These are phyloP conservation scores for Arthrobotrys sphaeroides DNA, from an alignment of 2,329 filamentous ascomycete genomes.

Conservation along the genomic window DNA sequence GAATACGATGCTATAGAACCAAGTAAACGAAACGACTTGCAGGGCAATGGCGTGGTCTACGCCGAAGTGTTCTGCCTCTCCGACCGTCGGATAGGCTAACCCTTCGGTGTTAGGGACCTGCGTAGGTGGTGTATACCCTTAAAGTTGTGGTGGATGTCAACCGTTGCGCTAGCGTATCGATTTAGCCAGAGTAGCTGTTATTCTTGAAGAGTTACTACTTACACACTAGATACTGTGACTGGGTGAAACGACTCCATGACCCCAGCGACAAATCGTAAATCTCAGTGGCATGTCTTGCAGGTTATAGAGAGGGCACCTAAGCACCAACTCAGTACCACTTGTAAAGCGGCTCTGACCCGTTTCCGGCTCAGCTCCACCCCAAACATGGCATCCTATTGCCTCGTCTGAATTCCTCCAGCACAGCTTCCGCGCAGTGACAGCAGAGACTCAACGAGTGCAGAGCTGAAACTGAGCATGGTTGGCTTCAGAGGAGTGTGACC, in stretches of 20 bases:
- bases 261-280: background rate
- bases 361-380: background rate
- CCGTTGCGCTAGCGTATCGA: background rate
- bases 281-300: conserved; percentile 2
- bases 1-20: conserved; percentile 15
- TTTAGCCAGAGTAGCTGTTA: background rate
- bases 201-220: background rate
- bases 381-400: background rate
- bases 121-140: background rate
- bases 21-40: conserved; percentile 14
- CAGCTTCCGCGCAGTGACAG: background rate
- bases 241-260: background rate
- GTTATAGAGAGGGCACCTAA: background rate
- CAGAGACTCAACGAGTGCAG: background rate
- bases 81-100: background rate
- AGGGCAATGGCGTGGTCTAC: conserved; percentile 8
- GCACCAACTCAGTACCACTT: background rate
- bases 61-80: background rate
- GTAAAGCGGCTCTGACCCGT: background rate
- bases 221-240: conserved; percentile 1
- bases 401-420: background rate
- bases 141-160: conserved; percentile 1
- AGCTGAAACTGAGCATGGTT: background rate
- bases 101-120: background rate
- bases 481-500: background rate